Conservation (phyloP, 2,329 filamentous ascomycete genomes). For the Bipolaris sorokiniana region DNA sequence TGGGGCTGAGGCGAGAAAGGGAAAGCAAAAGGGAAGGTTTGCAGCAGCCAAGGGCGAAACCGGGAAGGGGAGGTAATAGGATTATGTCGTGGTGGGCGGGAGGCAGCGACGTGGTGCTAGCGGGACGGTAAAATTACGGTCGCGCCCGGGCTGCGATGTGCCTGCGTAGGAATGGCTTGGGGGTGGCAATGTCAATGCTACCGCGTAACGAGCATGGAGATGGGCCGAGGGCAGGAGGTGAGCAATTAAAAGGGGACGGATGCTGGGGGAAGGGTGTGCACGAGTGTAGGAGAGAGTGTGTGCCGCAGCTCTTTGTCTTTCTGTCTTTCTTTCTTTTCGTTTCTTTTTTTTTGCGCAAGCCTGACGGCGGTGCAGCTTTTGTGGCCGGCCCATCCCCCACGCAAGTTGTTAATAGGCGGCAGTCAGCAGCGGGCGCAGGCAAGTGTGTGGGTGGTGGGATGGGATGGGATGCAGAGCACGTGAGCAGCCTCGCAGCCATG, state of each 20-base stretch:
- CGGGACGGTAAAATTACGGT: constrained; percentile 19
- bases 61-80: constrained; percentile 21
- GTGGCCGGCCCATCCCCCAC: constrained; percentile 11
- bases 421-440: constrained; percentile 14
- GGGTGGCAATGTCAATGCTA: constrained; percentile 10
- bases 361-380: not conserved
- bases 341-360: constrained; percentile 10
- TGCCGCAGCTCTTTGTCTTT: not conserved
- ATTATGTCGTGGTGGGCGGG: constrained; percentile 18
- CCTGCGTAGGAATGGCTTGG: constrained; percentile 1
- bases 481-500: constrained; percentile 4
- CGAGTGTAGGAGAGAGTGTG: not conserved
- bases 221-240: not conserved
- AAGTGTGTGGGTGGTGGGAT: not conserved
- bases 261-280: not conserved
- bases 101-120: constrained; percentile 23
- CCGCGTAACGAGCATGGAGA: not conserved
- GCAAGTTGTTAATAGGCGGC: constrained; percentile 14
- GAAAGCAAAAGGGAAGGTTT: constrained; percentile 18
- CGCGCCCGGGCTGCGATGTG: constrained; percentile 10
- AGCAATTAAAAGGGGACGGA: not conserved
- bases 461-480: constrained; percentile 6
- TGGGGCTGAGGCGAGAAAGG: constrained; percentile 27
- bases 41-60: constrained; percentile 38
- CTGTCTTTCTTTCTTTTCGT: not conserved